Evolutionary conservation across 2,329 filamentous ascomycete genomes (phyloP).

Genomic region (Exophiala oligosperma): DNA sequence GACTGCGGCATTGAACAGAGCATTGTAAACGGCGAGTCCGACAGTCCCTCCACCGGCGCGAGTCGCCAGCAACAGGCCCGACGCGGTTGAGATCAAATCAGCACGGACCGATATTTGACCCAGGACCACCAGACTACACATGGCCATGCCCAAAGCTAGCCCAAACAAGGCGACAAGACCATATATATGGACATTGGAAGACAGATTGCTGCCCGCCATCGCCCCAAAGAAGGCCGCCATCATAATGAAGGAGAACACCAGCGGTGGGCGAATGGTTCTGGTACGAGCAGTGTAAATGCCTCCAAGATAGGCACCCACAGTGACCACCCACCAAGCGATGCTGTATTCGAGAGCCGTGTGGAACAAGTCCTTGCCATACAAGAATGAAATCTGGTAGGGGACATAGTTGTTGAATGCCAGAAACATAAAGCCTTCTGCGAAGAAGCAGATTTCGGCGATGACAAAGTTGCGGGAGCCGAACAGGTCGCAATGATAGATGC

Average conservation of each 20-base stretch:
- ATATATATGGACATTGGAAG: slow-evolving; percentile 5
- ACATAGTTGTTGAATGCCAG: slow-evolving; percentile 46
- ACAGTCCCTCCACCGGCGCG: slow-evolving; percentile 9
- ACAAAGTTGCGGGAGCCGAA: slow-evolving; percentile 58
- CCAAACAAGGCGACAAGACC: slow-evolving; percentile 11
- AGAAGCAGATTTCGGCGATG: slow-evolving; percentile 55
- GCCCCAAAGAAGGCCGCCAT: slow-evolving; percentile 8
- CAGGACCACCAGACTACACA: slow-evolving; percentile 6
- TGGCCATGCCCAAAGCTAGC: slow-evolving; percentile 6
- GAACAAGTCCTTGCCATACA: slow-evolving; percentile 12
- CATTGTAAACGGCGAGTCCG: background rate
- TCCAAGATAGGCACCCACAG: background rate
- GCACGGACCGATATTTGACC: slow-evolving; percentile 12
- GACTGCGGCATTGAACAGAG: too few relatives aligned
- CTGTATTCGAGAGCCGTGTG: slow-evolving; percentile 1
- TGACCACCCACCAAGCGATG: slow-evolving; percentile 1
- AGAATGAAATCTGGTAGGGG: slow-evolving; percentile 7
- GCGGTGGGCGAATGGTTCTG: slow-evolving; percentile 9
- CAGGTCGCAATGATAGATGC: slow-evolving; percentile 12
- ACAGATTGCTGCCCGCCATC: slow-evolving; percentile 9
- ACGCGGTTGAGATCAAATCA: slow-evolving; percentile 8
- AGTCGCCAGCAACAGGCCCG: slow-evolving; percentile 3
- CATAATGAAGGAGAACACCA: slow-evolving; percentile 9
- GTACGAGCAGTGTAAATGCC: slow-evolving; percentile 1
- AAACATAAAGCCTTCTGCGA: slow-evolving; percentile 66